Evolutionary conservation across 768 basidiomycete species (phyloP).

Genomic region (Polyporus arcularius): DNA sequence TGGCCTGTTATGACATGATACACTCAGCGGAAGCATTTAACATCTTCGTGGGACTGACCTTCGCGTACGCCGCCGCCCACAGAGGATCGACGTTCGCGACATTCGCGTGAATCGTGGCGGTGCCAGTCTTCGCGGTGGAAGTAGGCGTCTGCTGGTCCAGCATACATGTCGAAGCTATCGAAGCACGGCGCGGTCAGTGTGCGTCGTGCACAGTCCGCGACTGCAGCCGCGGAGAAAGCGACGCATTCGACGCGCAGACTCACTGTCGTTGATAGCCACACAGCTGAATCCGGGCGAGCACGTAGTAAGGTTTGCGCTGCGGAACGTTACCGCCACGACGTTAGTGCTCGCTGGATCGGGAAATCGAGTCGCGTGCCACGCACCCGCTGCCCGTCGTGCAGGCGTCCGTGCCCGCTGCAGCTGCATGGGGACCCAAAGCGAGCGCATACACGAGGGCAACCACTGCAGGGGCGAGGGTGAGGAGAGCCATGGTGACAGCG

Average conservation of each 20-base stretch:
- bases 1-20: conserved; percentile 38
- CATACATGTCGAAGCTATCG: conserved; percentile 10
- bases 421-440: neutral
- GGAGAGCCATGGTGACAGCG: neutral
- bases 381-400: conserved; percentile 10
- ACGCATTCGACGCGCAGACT: neutral
- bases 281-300: conserved; percentile 15
- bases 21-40: no score
- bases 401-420: neutral
- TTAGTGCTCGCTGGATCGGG: neutral
- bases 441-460: conserved; percentile 8
- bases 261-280: conserved; percentile 9
- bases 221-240: no score
- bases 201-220: neutral
- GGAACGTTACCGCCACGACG: neutral
- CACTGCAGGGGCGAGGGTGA: neutral
- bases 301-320: conserved; percentile 11
- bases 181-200: neutral
- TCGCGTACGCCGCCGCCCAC: conserved; percentile 55
- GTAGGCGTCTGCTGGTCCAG: neutral
- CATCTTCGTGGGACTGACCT: conserved; percentile 34
- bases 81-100: conserved; percentile 40
- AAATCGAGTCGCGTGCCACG: neutral
- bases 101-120: neutral
- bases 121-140: neutral